These are phyloP conservation scores for Termitomyces sp. DNA, from an alignment of 1,284 basidiomycete species.

Conservation along the genomic window DNA sequence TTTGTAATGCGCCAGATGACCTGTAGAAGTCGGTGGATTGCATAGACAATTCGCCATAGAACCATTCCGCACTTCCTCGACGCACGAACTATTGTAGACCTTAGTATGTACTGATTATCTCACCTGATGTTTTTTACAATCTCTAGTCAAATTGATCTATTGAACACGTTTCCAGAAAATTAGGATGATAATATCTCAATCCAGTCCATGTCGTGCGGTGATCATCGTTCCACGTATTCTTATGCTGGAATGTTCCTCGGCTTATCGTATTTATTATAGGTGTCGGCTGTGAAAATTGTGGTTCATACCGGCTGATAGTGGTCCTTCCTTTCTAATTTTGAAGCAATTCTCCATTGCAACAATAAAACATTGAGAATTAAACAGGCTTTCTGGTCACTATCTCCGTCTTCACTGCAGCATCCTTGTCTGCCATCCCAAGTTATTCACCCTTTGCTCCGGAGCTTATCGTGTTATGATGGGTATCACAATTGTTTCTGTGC, in stretches of 20 bases:
- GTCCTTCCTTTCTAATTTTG: too few relatives aligned
- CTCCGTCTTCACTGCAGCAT: too few relatives aligned
- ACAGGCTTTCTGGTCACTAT: too few relatives aligned
- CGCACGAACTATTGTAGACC: constrained; percentile 13
- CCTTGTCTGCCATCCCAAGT: too few relatives aligned
- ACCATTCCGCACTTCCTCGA: constrained; percentile 5
- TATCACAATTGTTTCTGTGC: too few relatives aligned
- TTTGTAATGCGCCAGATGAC: constrained; percentile 6
- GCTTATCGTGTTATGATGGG: too few relatives aligned
- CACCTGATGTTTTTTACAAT: not conserved
- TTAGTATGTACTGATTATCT: constrained; percentile 13
- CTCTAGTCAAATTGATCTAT: not conserved
- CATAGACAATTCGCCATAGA: constrained; percentile 13
- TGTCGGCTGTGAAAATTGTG: not conserved
- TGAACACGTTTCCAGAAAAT: not conserved
- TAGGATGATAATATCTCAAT: not conserved
- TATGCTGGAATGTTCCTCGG: not conserved
- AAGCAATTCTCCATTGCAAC: too few relatives aligned
- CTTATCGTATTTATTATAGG: not conserved
- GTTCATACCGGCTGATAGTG: not conserved
- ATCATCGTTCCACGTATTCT: not conserved
- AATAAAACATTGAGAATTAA: too few relatives aligned
- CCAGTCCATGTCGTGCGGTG: not conserved
- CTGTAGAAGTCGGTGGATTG: constrained; percentile 5
- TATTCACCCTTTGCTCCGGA: too few relatives aligned